Conservation (phyloP, 1,284 basidiomycete species). For the Naganishia albida region DNA sequence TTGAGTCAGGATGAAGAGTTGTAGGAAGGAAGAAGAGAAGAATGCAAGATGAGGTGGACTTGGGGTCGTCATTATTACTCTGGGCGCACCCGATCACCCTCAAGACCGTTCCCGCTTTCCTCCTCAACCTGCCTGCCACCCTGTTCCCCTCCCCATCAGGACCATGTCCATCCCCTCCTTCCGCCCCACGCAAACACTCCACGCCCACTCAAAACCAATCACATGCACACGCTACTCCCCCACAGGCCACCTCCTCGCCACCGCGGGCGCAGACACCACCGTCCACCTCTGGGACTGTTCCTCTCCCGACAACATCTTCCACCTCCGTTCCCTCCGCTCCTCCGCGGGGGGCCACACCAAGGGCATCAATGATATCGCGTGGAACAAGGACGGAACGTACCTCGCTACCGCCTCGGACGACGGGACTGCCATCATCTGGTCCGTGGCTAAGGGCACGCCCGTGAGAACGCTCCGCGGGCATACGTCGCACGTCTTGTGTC, state of each 20-base stretch:
- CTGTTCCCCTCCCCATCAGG: background rate
- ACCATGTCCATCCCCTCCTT: slow-evolving; percentile 16
- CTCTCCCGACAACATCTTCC: slow-evolving; percentile 56
- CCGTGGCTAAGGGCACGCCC: slow-evolving; percentile 55
- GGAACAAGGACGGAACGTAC: slow-evolving; percentile 62
- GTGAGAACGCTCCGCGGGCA: slow-evolving; percentile 70
- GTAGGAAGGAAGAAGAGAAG: background rate
- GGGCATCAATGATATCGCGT: slow-evolving; percentile 56
- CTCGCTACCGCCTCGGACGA: slow-evolving; percentile 90
- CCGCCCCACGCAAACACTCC: slow-evolving; percentile 13
- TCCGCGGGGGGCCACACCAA: slow-evolving; percentile 36
- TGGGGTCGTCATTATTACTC: background rate
- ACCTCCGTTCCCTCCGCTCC: slow-evolving; percentile 1
- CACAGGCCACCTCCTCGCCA: slow-evolving; percentile 38
- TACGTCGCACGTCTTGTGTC: slow-evolving; percentile 89
- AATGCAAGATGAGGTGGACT: background rate
- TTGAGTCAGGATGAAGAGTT: background rate
- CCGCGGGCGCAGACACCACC: slow-evolving; percentile 40
- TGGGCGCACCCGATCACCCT: background rate
- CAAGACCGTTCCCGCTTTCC: background rate
- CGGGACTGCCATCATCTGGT: slow-evolving; percentile 79
- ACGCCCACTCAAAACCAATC: slow-evolving; percentile 33
- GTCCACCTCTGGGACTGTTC: slow-evolving; percentile 84
- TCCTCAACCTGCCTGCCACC: slow-evolving; percentile 29
- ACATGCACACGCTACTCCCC: slow-evolving; percentile 38